phyloP scores from a whole-genome alignment of 139 green algal genomes.

The Edaphochlamys debaryana region DNA sequence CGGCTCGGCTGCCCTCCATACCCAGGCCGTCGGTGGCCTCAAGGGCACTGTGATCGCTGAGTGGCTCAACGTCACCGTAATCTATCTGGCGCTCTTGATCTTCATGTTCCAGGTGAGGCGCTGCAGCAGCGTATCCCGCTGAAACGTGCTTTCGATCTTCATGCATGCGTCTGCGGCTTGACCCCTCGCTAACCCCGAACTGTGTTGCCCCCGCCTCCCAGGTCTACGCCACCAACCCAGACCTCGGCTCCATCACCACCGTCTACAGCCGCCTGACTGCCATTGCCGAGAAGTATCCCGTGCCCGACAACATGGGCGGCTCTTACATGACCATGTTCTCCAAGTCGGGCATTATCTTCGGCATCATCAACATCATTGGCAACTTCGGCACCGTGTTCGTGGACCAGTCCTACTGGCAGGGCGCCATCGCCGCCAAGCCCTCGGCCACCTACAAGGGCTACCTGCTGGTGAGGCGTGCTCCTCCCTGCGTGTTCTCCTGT shows the following conservation, averaged over 20 bases:
- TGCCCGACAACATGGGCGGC: conserved; percentile 84
- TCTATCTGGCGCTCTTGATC: conserved; percentile 87
- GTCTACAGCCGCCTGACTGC: conserved; percentile 80
- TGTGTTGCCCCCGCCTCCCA: no score
- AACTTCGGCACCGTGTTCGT: conserved; percentile 97
- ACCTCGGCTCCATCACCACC: conserved; percentile 53
- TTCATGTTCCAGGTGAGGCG: conserved; percentile 82
- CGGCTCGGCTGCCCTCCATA: no score
- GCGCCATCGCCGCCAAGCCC: conserved; percentile 89
- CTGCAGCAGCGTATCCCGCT: no score
- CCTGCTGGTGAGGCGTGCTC: no score
- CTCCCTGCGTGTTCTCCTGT: no score
- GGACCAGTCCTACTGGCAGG: conserved; percentile 91
- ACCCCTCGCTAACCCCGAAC: no score
- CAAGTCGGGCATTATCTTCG: conserved; percentile 90
- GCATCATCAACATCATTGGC: conserved; percentile 96
- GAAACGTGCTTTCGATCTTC: neutral
- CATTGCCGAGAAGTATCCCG: conserved; percentile 58
- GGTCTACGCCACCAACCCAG: conserved; percentile 73
- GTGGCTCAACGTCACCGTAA: conserved; percentile 82
- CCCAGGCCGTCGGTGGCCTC: conserved; percentile 80
- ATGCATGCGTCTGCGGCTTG: neutral
- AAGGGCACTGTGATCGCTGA: conserved; percentile 88
- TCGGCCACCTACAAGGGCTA: conserved; percentile 83
- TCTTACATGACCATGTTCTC: conserved; percentile 94